Percentiles rank a stretch among this genome's conserved stretches.
Conservation (phyloP, 768 basidiomycete genomes). For the Boletus rubroflammeus region DNA sequence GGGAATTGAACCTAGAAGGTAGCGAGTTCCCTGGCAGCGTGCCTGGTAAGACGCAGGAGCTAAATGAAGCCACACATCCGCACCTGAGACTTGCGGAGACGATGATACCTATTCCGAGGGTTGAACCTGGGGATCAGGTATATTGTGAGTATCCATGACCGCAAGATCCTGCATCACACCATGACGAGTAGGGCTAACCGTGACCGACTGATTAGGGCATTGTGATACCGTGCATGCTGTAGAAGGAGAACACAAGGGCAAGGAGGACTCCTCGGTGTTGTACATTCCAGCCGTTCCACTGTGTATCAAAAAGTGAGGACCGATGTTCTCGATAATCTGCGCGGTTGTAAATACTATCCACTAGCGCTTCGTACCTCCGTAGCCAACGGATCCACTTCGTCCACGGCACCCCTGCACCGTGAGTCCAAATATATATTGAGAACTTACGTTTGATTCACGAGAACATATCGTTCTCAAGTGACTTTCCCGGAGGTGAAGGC, state of each 20-base stretch:
- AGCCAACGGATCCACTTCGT: slow-evolving; percentile 46
- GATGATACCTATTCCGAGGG: slow-evolving; percentile 56
- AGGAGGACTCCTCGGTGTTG: slow-evolving; percentile 50
- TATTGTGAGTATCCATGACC: slow-evolving; percentile 39
- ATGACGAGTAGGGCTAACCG: background rate
- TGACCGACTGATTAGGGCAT: slow-evolving; percentile 36
- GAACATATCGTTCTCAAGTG: slow-evolving; percentile 27
- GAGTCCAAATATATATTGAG: slow-evolving; percentile 12
- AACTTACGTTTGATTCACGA: background rate
- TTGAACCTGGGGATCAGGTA: slow-evolving; percentile 63
- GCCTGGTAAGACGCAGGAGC: slow-evolving; percentile 52
- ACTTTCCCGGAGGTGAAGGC: slow-evolving; percentile 52
- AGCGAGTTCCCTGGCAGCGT: slow-evolving; percentile 53
- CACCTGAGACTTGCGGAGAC: slow-evolving; percentile 53
- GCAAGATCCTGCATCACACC: background rate
- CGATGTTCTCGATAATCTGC: background rate
- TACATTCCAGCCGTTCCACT: slow-evolving; percentile 56
- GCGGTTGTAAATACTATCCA: background rate
- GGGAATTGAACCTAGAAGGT: slow-evolving; percentile 52
- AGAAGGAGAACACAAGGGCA: slow-evolving; percentile 45
- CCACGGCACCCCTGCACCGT: slow-evolving; percentile 50
- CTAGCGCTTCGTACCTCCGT: slow-evolving; percentile 47
- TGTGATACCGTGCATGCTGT: slow-evolving; percentile 57
- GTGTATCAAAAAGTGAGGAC: slow-evolving; percentile 44
- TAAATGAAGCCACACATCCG: slow-evolving; percentile 55